Evolutionary conservation across 805 yeast species (phyloP).

Genomic region (Zygoascus flipseniorum): DNA sequence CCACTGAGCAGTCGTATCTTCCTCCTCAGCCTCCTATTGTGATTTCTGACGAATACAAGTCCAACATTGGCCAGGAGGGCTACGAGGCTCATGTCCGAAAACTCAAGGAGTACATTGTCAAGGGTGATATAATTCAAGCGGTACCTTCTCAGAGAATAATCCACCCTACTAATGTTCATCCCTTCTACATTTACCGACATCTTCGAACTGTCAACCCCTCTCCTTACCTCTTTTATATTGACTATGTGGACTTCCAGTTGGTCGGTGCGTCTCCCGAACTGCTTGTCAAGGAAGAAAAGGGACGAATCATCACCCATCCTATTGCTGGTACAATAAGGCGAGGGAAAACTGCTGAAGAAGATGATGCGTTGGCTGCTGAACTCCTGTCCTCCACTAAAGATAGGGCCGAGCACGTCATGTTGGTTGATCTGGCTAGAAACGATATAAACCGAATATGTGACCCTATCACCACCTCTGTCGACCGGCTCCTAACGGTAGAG

Average conservation of each 20-base stretch:
- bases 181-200: slow-evolving; percentile 92
- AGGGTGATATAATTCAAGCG: slow-evolving; percentile 94
- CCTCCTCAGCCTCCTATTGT: slow-evolving; percentile 73
- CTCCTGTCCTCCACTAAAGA: slow-evolving; percentile 76
- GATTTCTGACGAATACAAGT: slow-evolving; percentile 59
- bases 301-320: slow-evolving; percentile 86
- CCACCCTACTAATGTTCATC: slow-evolving; percentile 90
- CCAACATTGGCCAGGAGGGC: slow-evolving; percentile 91
- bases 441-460: slow-evolving; percentile 93
- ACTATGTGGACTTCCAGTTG: slow-evolving; percentile 82
- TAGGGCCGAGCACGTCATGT: slow-evolving; percentile 97
- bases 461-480: slow-evolving; percentile 77
- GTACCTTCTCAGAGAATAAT: slow-evolving; percentile 97
- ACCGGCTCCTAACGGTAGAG: slow-evolving; percentile 80
- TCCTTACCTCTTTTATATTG: slow-evolving; percentile 92
- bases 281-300: slow-evolving; percentile 73
- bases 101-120: slow-evolving; percentile 71
- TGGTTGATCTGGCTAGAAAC: slow-evolving; percentile 94
- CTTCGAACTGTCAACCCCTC: slow-evolving; percentile 94
- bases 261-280: slow-evolving; percentile 98
- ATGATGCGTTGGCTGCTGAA: slow-evolving; percentile 68
- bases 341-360: slow-evolving; percentile 88
- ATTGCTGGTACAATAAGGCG: slow-evolving; percentile 95
- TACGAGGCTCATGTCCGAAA: slow-evolving; percentile 73
- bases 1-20: slow-evolving; percentile 27